A percentile compares a stretch with the other conserved stretches of the same genome.
Evolutionary conservation across 192 early-diverging fungal genomes (phyloP).

Genomic region (Backusella luteola): DNA sequence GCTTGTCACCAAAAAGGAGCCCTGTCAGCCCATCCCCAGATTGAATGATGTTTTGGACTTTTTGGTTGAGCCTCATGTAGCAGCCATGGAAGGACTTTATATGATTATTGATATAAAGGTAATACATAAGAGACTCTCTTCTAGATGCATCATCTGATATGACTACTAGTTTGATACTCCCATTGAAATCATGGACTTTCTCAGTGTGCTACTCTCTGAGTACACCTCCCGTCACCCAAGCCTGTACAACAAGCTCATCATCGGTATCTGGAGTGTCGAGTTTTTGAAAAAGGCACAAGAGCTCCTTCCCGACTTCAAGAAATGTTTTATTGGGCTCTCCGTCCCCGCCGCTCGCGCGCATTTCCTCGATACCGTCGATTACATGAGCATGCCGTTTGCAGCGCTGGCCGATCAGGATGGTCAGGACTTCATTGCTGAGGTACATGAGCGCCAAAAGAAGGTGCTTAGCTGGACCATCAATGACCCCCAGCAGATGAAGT

Average conservation of each 20-base stretch:
- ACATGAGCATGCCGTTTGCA: constrained; percentile 43
- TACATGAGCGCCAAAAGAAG: constrained; percentile 43
- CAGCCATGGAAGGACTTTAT: constrained; percentile 38
- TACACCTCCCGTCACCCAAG: not conserved
- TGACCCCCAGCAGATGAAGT: constrained; percentile 29
- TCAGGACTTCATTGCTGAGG: constrained; percentile 46
- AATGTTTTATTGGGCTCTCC: constrained; percentile 51
- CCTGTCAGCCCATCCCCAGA: constrained; percentile 44
- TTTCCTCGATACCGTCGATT: constrained; percentile 43
- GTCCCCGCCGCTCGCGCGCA: constrained; percentile 38
- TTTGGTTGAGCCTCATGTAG: constrained; percentile 38
- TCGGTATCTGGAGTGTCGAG: constrained; percentile 56
- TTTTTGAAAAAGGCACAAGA: constrained; percentile 45
- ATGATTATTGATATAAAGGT: constrained; percentile 57
- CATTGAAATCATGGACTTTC: constrained; percentile 28
- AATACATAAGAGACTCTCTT: not conserved
- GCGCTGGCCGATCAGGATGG: constrained; percentile 37
- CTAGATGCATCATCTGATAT: not conserved
- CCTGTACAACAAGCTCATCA: constrained; percentile 36
- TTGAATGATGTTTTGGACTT: constrained; percentile 49
- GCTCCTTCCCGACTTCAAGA: constrained; percentile 41
- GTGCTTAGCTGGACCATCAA: constrained; percentile 57
- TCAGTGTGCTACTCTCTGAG: constrained; percentile 21
- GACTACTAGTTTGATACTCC: constrained; percentile 37
- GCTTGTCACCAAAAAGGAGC: constrained; percentile 43